Conservation (phyloP, 2,329 filamentous ascomycete genomes). For the Fusarium sp. region DNA sequence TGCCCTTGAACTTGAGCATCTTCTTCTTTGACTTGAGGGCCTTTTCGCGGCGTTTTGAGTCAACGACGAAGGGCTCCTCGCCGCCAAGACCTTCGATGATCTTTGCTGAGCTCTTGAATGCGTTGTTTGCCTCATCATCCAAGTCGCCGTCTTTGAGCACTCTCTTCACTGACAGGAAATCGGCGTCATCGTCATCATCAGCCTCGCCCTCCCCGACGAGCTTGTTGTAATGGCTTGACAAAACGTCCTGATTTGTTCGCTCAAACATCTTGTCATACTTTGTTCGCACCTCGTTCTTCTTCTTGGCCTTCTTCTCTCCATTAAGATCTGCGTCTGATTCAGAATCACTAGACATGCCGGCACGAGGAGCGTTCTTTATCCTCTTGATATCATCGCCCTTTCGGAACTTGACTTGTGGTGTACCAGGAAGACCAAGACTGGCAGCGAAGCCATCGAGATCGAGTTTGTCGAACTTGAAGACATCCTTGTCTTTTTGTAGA, state of each 20-base stretch:
- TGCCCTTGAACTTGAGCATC: constrained; percentile 90
- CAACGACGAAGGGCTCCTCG: constrained; percentile 83
- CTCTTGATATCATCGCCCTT: constrained; percentile 91
- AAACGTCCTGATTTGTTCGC: constrained; percentile 92
- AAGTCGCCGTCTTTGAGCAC: constrained; percentile 81
- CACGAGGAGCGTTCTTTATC: constrained; percentile 87
- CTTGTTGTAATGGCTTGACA: constrained; percentile 94
- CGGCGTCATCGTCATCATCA: constrained; percentile 74
- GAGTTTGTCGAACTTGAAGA: constrained; percentile 87
- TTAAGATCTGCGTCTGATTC: constrained; percentile 64
- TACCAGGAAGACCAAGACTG: constrained; percentile 89
- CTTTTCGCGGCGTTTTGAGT: constrained; percentile 96
- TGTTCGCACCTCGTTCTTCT: constrained; percentile 84
- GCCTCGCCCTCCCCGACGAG: constrained; percentile 74
- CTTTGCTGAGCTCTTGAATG: constrained; percentile 63
- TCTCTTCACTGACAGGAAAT: constrained; percentile 92
- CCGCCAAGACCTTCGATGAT: constrained; percentile 78
- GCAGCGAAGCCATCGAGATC: constrained; percentile 88
- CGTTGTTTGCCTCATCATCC: constrained; percentile 64
- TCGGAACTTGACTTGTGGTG: constrained; percentile 92
- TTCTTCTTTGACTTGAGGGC: constrained; percentile 96
- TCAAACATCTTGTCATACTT: constrained; percentile 99
- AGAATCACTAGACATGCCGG: constrained; percentile 74
- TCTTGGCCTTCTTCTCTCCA: constrained; percentile 68
- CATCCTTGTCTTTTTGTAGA: constrained; percentile 90